A percentile compares a stretch with the other conserved stretches of the same genome.
phyloP scores from a whole-genome alignment of 2,329 filamentous ascomycete species.

The Fusarium beomiforme region DNA sequence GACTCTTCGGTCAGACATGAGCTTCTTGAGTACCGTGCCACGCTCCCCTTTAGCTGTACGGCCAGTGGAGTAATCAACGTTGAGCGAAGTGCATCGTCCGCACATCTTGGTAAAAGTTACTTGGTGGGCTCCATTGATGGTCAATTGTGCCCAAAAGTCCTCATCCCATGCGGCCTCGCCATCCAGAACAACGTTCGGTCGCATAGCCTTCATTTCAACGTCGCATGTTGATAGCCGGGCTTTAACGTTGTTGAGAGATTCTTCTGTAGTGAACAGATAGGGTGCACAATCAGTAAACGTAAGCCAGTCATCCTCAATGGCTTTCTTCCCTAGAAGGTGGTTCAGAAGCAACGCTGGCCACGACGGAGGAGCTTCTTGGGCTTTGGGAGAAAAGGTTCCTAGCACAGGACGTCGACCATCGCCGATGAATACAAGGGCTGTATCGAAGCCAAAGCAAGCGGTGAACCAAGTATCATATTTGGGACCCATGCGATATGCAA shows the following conservation, averaged over 20 bases:
- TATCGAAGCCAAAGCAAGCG: constrained; percentile 69
- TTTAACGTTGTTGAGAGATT: constrained; percentile 75
- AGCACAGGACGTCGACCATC: constrained; percentile 67
- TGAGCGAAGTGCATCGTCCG: constrained; percentile 73
- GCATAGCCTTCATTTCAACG: constrained; percentile 74
- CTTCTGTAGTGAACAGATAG: constrained; percentile 75
- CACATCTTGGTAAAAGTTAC: constrained; percentile 76
- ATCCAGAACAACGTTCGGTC: constrained; percentile 77
- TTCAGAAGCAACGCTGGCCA: constrained; percentile 50
- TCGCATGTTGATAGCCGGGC: constrained; percentile 60
- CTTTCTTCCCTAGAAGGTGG: constrained; percentile 42
- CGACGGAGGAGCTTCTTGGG: constrained; percentile 36
- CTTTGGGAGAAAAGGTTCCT: constrained; percentile 61
- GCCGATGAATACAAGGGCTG: constrained; percentile 73
- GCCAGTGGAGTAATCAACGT: constrained; percentile 76
- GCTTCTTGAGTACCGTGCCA: constrained; percentile 73
- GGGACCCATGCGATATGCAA: constrained; percentile 71
- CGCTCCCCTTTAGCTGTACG: constrained; percentile 63
- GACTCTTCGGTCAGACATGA: constrained; percentile 76
- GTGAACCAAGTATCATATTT: constrained; percentile 74
- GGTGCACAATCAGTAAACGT: constrained; percentile 81
- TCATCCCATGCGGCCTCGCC: constrained; percentile 72
- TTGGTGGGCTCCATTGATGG: constrained; percentile 50
- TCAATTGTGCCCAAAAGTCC: constrained; percentile 76
- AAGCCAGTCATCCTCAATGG: constrained; percentile 58